Percentiles rank a stretch among this genome's conserved stretches.
Conservation (phyloP, 352 stramenopile species). For the Phytophthora pseudosyringae region DNA sequence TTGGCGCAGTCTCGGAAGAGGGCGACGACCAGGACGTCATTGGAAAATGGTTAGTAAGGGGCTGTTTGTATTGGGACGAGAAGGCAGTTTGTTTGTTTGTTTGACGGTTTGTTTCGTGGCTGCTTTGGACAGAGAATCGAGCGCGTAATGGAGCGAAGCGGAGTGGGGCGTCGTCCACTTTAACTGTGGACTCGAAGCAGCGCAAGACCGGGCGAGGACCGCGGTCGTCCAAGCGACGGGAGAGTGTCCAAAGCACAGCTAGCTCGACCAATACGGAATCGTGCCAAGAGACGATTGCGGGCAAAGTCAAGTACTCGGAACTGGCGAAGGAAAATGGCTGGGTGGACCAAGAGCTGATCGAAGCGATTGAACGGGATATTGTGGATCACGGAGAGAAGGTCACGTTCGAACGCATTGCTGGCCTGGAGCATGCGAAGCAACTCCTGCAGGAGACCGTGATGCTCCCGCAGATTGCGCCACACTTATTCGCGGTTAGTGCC, state of each 20-base stretch:
- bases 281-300: slow-evolving; percentile 42
- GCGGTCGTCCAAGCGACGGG: slow-evolving; percentile 27
- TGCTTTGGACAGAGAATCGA: slow-evolving; percentile 26
- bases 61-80: background rate
- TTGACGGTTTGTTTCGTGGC: slow-evolving; percentile 1
- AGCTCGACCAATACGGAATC: slow-evolving; percentile 31
- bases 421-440: slow-evolving; percentile 84
- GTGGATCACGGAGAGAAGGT: slow-evolving; percentile 75
- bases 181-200: slow-evolving; percentile 20
- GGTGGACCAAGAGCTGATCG: slow-evolving; percentile 84
- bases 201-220: slow-evolving; percentile 20
- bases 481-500: slow-evolving; percentile 74
- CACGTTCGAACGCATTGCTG: slow-evolving; percentile 81
- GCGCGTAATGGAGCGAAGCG: slow-evolving; percentile 27
- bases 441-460: slow-evolving; percentile 86
- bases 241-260: slow-evolving; percentile 41
- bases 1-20: slow-evolving; percentile 22
- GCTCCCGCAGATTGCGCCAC: slow-evolving; percentile 83
- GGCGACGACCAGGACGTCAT: slow-evolving; percentile 11
- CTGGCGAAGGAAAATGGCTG: slow-evolving; percentile 73
- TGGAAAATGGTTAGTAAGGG: slow-evolving; percentile 16
- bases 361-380: slow-evolving; percentile 89
- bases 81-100: background rate
- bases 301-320: slow-evolving; percentile 81
- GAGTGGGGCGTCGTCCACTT: slow-evolving; percentile 5